Evolutionary conservation across 2,329 filamentous ascomycete genomes (phyloP), one percentile per base, ranked within the genome.

Genomic region (Endoconidiophora laricicola): DNA sequence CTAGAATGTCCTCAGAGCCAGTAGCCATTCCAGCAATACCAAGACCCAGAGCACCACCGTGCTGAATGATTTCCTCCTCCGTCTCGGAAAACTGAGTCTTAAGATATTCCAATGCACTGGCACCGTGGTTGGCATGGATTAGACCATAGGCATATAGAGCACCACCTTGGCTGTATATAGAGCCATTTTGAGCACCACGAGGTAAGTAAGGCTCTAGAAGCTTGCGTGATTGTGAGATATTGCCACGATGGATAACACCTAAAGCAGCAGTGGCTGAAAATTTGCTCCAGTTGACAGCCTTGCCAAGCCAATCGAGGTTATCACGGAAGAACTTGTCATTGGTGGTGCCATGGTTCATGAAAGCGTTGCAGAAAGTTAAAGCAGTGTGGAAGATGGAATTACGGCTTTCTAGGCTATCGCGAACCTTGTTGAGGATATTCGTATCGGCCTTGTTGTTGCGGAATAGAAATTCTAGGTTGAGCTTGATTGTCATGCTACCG

Each of bases 211-310:
- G 91, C 60, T 94, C 87, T 12, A 98, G 74, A 2, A 98, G 75
- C 68, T 94, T 94, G 60, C 87, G 80, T 1, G 88, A 91, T 60
- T 98, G 90, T 22, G 83, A 84, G 53, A 98, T 72, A 64, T 98
- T 98, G 50, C 91, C 91, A 43, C 87, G 83, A 65, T 98, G 91
- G 55, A 98, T 95, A 47, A 96, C 91, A 64, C 91, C 91, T 4
- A 98, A 72, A 6, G 91, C 91, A 51, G 91, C 91, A 3, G 91
- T 98, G 12, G 91, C 91, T 0, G 91, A 95, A 63, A 98, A 98
- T 64, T 98, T 98, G 54, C 88, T 95, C 91, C 91, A 98, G 69
- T 98, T 98, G 44, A 96, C 87, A 23, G 91, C 91, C 70, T 96
- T 98, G 54, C 90, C 88, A 3, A 98, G 69, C 91, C 91, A 98